A percentile compares a stretch with the other conserved stretches of the same genome.
phyloP scores from a whole-genome alignment of 75 land plant species.

The Picea sitchensis region DNA sequence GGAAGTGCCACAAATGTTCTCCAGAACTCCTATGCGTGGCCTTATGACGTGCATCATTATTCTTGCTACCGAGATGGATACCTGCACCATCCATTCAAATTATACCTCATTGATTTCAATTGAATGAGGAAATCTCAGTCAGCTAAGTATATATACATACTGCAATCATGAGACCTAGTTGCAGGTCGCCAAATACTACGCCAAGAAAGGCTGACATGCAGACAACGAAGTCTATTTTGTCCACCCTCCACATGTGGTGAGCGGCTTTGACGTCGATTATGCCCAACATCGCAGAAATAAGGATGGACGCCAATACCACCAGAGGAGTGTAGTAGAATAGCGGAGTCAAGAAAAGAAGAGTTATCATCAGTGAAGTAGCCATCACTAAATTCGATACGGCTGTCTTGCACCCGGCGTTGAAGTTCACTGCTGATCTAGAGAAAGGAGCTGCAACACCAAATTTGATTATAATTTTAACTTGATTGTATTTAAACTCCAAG shows the following conservation, averaged over 20 bases:
- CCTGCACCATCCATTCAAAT: too few relatives aligned
- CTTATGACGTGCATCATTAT: too few relatives aligned
- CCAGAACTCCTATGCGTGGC: too few relatives aligned
- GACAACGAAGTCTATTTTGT: constrained; percentile 43
- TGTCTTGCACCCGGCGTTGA: constrained; percentile 37
- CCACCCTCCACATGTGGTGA: constrained; percentile 40
- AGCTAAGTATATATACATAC: constrained; percentile 17
- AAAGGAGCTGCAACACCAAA: constrained; percentile 35
- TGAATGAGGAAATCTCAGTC: too few relatives aligned
- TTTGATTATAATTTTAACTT: too few relatives aligned
- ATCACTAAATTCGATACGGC: constrained; percentile 47
- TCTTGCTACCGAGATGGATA: not conserved
- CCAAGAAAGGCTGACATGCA: constrained; percentile 44
- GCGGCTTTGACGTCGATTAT: constrained; percentile 41
- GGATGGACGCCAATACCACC: constrained; percentile 37
- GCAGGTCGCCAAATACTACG: constrained; percentile 35
- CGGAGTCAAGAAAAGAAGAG: constrained; percentile 36
- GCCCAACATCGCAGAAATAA: constrained; percentile 38
- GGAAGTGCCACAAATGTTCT: too few relatives aligned
- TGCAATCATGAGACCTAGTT: constrained; percentile 43
- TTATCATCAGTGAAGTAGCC: constrained; percentile 32
- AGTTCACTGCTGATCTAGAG: constrained; percentile 56
- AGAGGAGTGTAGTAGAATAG: constrained; percentile 54
- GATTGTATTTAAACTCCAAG: too few relatives aligned
- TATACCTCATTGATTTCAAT: too few relatives aligned